Evolutionary conservation across 768 basidiomycete species (phyloP), one percentile per base, ranked within the genome.

Genomic region (Pleurotus cornucopiae): DNA sequence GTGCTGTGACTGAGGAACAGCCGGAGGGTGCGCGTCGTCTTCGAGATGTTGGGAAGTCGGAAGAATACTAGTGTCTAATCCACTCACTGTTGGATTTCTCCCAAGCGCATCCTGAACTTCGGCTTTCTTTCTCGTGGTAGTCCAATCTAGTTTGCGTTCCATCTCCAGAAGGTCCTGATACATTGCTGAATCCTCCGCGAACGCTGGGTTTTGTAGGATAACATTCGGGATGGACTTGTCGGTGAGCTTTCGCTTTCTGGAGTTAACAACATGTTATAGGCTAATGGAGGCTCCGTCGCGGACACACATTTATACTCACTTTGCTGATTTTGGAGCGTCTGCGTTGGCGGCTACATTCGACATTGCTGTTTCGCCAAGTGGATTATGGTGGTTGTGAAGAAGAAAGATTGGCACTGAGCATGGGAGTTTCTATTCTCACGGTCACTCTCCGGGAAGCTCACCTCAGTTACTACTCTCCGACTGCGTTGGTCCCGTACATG

Each of bases 131-230:
- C 95, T 78, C 66, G 84, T 85, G 78, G 95, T 88, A 3, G 93
- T 95, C 95, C 95, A 97, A 69, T 98, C 94, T 13, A 98, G 74
- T 67, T 88, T 91, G 57, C 89, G 81, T 67, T 97, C 94, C 84
- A 91, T 91, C 61, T 89, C 87, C 23, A 94, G 69, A 40, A 97
- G 74, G 63, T 91, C 86, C 58, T 86, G 83, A 70, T 96, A 97
- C 82, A 95, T 91, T 57, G 75, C 76, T 20, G 91, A 91, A 67
- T 96, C 93, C 62, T 83, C 79, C 1, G 87, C 82, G 64, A 91
- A 91, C 48, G 86, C 83, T 14, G 87, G 83, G 61, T 83, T 78
- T 58, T 91, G 85, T 4, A 86, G 76, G 37, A 94, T 77, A 51
- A 82, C 82, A 76, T 87, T 85, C 0, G 93, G 90, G 37, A 96